Percentiles rank a stretch among this genome's conserved stretches.
These are phyloP conservation scores for Venturia oleaginea DNA, from an alignment of 2,329 filamentous ascomycete genomes.

Conservation along the genomic window DNA sequence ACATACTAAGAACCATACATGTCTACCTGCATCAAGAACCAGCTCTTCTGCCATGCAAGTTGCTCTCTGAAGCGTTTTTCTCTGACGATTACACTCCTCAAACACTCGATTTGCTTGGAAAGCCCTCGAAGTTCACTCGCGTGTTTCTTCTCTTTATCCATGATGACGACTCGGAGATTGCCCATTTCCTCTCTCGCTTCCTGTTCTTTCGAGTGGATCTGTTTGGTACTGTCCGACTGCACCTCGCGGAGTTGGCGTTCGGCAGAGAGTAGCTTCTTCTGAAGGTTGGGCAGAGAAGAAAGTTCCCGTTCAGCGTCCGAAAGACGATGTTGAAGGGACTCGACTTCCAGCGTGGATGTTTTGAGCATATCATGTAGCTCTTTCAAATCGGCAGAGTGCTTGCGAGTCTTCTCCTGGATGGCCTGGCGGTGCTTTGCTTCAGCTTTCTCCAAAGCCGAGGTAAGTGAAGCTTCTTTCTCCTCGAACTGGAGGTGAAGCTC, in stretches of 20 bases:
- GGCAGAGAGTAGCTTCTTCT: conserved; percentile 17
- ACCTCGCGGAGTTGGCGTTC: conserved; percentile 19
- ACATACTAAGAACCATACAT: conserved; percentile 87
- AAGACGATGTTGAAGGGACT: conserved; percentile 22
- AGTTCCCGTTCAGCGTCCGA: conserved; percentile 3
- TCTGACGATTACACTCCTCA: conserved; percentile 70
- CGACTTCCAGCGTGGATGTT: conserved; percentile 45
- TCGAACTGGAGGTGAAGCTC: conserved; percentile 20
- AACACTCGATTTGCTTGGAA: conserved; percentile 82
- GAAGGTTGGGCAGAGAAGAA: conserved; percentile 15
- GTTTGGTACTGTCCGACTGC: conserved; percentile 16
- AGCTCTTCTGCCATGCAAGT: conserved; percentile 78
- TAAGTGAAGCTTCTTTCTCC: conserved; percentile 18
- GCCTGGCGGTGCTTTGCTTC: conserved; percentile 3
- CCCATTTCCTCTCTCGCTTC: conserved; percentile 22
- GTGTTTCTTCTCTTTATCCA: conserved; percentile 60
- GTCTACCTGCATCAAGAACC: conserved; percentile 68
- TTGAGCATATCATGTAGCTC: conserved; percentile 14
- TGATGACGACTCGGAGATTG: conserved; percentile 37
- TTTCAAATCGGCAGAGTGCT: conserved; percentile 3
- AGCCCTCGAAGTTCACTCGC: conserved; percentile 71
- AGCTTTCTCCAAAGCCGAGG: background rate
- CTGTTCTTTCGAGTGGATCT: conserved; percentile 23
- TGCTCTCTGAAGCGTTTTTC: conserved; percentile 74
- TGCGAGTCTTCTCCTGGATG: conserved; percentile 5